Conservation (phyloP, 2,329 filamentous ascomycete species). For the Dryadomyces quercus-mongolicae region DNA sequence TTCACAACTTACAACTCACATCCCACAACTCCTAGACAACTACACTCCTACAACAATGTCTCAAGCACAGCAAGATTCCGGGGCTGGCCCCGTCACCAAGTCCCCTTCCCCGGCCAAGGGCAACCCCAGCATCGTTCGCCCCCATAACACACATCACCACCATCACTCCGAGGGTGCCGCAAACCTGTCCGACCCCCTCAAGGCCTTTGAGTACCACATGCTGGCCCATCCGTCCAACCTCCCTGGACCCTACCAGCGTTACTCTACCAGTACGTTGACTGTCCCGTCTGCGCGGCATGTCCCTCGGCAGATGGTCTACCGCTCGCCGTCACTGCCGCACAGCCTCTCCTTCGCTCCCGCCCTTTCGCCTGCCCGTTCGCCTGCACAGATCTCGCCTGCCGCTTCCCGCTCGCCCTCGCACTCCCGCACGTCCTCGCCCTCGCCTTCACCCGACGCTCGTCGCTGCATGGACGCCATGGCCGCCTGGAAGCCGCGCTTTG, state of each 20-base stretch:
- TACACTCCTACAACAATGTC: too few species aligned
- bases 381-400: constrained; percentile 5
- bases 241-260: background rate
- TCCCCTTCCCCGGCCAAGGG: background rate
- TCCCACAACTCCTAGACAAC: too few species aligned
- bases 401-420: constrained; percentile 3
- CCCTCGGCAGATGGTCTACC: background rate
- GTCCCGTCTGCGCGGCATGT: background rate
- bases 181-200: constrained; percentile 1
- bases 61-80: background rate
- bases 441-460: constrained; percentile 10
- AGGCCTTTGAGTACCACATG: constrained; percentile 5
- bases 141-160: background rate
- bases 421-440: background rate
- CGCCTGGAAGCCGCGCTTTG: constrained; percentile 34
- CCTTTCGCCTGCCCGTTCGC: background rate
- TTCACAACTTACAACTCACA: too few species aligned
- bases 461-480: constrained; percentile 24
- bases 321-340: background rate
- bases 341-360: background rate
- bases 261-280: background rate
- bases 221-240: constrained; percentile 1
- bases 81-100: too few species aligned
- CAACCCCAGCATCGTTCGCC: background rate
- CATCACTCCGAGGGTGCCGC: background rate